Percentiles rank a stretch among this genome's conserved stretches.
phyloP scores from a whole-genome alignment of 2,329 filamentous ascomycete species.

The Xylariaceae sp. region DNA sequence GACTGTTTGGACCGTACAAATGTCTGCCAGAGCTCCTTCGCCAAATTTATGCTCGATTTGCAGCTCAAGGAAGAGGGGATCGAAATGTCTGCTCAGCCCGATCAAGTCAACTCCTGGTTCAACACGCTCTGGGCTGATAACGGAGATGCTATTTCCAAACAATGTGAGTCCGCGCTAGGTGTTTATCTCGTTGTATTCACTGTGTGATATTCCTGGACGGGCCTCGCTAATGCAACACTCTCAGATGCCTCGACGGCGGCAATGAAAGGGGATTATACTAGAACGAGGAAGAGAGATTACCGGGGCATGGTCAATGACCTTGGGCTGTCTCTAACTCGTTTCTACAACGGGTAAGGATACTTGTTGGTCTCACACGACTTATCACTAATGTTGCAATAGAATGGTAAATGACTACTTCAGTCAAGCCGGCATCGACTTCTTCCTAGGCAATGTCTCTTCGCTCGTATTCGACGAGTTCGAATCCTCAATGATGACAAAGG shows the following conservation, averaged over 20 bases:
- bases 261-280: constrained; percentile 94
- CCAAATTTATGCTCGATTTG: constrained; percentile 73
- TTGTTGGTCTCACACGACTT: constrained; percentile 3
- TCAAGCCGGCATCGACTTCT: constrained; percentile 90
- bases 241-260: constrained; percentile 83
- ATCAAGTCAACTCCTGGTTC: constrained; percentile 87
- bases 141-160: constrained; percentile 90
- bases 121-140: constrained; percentile 98
- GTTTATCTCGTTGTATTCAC: background rate
- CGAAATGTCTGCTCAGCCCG: constrained; percentile 69
- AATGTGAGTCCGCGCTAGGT: constrained; percentile 47
- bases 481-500: constrained; percentile 85
- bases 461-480: constrained; percentile 93
- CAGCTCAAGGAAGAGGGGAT: constrained; percentile 77
- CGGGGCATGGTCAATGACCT: constrained; percentile 89
- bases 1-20: constrained; percentile 96
- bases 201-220: background rate
- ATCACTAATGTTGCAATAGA: constrained; percentile 44
- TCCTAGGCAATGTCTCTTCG: constrained; percentile 82
- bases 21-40: constrained; percentile 90
- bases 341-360: constrained; percentile 60
- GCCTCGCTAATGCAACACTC: constrained; percentile 1
- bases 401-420: constrained; percentile 98
- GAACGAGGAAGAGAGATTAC: constrained; percentile 86
- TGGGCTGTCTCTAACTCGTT: constrained; percentile 78